A percentile compares a stretch with the other conserved stretches of the same genome.
Evolutionary conservation across 202 grass and related monocot species (phyloP).

Genomic region (Hordeum pubiflorum): DNA sequence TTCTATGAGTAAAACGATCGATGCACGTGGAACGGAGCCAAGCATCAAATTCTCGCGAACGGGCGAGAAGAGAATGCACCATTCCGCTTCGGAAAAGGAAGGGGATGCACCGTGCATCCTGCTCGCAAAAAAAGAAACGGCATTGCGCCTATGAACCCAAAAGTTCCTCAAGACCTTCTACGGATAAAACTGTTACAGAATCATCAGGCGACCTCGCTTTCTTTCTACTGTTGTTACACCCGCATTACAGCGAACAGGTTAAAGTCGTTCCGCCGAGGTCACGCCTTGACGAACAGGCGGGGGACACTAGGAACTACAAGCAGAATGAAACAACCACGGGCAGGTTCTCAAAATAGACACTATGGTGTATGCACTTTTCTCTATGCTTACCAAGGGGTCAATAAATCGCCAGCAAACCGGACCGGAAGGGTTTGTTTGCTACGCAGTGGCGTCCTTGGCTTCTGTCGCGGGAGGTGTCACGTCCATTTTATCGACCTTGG

Average conservation of each 20-base stretch:
- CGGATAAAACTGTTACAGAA: conserved; percentile 29
- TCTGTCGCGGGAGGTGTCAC: conserved; percentile 22
- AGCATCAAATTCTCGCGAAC: no score
- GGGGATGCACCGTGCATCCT: background rate
- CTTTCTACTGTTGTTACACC: conserved; percentile 50
- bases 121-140: background rate
- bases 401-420: conserved; percentile 9
- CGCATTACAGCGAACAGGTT: conserved; percentile 21
- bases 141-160: background rate
- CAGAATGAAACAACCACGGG: conserved; percentile 1
- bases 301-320: conserved; percentile 24
- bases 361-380: background rate
- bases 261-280: background rate
- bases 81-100: background rate
- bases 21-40: background rate
- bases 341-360: background rate
- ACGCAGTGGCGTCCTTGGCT: conserved; percentile 2
- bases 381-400: conserved; percentile 48
- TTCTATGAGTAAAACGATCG: background rate
- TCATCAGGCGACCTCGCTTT: conserved; percentile 15
- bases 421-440: conserved; percentile 13
- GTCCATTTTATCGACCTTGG: conserved; percentile 45
- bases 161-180: conserved; percentile 16
- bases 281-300: conserved; percentile 5
- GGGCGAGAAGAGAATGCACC: background rate